Percentiles rank a stretch among this genome's conserved stretches.
Conservation (phyloP, 768 basidiomycete genomes). For the Amanita pseudoporphyria region DNA sequence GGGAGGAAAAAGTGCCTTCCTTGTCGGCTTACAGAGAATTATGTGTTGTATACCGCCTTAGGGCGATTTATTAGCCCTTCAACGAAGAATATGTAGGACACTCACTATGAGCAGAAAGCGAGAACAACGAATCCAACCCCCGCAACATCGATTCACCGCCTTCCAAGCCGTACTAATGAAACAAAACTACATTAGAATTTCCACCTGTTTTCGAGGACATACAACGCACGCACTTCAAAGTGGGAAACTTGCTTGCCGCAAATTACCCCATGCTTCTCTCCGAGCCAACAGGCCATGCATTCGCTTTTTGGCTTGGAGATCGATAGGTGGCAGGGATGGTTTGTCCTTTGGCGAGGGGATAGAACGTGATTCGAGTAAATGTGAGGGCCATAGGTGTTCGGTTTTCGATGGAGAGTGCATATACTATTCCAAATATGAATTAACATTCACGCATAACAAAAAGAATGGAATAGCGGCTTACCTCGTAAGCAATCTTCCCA, state of each 20-base stretch:
- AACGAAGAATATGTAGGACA: background rate
- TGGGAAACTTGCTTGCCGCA: slow-evolving; percentile 86
- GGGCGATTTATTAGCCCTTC: background rate
- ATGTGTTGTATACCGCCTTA: slow-evolving; percentile 45
- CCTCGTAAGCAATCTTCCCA: slow-evolving; percentile 80
- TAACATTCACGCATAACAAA: background rate
- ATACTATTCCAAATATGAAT: slow-evolving; percentile 30
- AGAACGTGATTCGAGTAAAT: slow-evolving; percentile 62
- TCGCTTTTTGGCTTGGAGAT: slow-evolving; percentile 35
- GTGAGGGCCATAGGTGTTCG: slow-evolving; percentile 84
- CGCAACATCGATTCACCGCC: slow-evolving; percentile 93
- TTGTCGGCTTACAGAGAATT: slow-evolving; percentile 39
- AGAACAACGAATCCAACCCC: slow-evolving; percentile 72
- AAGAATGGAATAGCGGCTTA: slow-evolving; percentile 7
- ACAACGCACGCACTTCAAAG: slow-evolving; percentile 54
- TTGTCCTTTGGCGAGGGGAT: slow-evolving; percentile 25
- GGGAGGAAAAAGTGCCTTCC: background rate
- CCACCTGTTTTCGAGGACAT: background rate
- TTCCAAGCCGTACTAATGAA: slow-evolving; percentile 71
- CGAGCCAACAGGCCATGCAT: slow-evolving; percentile 61
- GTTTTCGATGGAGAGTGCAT: slow-evolving; percentile 85
- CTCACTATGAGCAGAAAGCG: slow-evolving; percentile 48
- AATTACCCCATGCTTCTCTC: slow-evolving; percentile 79
- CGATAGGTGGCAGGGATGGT: slow-evolving; percentile 17
- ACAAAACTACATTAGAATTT: background rate